Evolutionary conservation across 768 basidiomycete species (phyloP), one percentile per base, ranked within the genome.

Genomic region (Podaxis pistillaris): DNA sequence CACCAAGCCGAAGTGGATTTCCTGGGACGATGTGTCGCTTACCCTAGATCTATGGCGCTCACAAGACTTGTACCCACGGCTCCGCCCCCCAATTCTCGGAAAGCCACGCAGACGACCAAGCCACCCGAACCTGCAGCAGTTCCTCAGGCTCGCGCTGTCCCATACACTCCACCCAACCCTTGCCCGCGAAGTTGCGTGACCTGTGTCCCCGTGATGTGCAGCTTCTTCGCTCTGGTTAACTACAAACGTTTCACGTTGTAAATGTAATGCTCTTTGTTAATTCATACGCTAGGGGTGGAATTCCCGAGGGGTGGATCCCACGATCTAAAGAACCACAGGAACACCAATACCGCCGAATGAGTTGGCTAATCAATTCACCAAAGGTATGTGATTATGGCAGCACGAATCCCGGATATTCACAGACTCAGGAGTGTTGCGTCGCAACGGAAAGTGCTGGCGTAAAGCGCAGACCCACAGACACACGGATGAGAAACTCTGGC

Each of bases 291-390:
- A 60, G 53, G 60, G 60, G 44, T 55, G 60, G 30, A 49, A 30
- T 55, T 24, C 33, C 54, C 44, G 19, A 62, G 41, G 13, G n/a
- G 26, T 33, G 40, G 40, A 30, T 24, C 41, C 40, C 30, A 11
- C 50, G 30, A 33, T 9, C 55, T 44, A 62, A 60, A 62, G 60
- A 62, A 62, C 44, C 9, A 49, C 44, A 62, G 52, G 40, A 33
- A 47, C 52, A 47, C 44, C 52, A 62, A 55, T 37, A 26, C 60
- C 60, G 60, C 60, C 60, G 60, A 61, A 60, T 8, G 15, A 12
- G 30, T 58, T 50, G 57, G 46, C 22, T 36, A 24, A 49, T 51
- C 58, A 60, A 60, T 60, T 60, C 36, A 52, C 24, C 47, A 44
- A 46, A 17, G 44, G 17, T 46, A 46, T 8, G 19, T 46, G 19